Evolutionary conservation across 257 asterid species (phyloP), one percentile per base, ranked within the genome.

Genomic region (Coffea canephora): DNA sequence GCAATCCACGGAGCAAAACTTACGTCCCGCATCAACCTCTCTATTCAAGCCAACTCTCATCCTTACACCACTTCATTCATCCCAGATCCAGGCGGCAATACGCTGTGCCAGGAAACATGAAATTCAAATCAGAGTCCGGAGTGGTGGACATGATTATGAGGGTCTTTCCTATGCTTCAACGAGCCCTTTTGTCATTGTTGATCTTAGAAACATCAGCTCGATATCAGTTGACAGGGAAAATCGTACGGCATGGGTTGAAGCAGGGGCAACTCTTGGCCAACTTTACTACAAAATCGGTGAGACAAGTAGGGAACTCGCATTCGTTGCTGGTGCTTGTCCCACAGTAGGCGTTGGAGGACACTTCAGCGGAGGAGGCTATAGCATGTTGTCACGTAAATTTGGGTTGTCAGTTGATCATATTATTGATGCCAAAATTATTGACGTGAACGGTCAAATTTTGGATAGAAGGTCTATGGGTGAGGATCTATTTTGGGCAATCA

Each of bases 311-410:
- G 83, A 87, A 0, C 79, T 85, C 0, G 90, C 83, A 4, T 83
- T 89, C 48, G 45, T 86, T 0, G 89, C 90, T 0, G 90, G 93
- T 1, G 81, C 78, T 15, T 85, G 89, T 74, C 91, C 91, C 0
- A 86, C 91, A 0, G 88, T 86, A 0, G 93, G 91, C 27, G 79
- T 86, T 31, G 90, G 93, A 3, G 91, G 93, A 4, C 93, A 86
- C 84, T 78, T 89, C 74, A 83, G 85, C 8, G 93, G 90, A 18
- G 92, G 92, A 6, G 91, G 86, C 8, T 89, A 86, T 36, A 80
- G 91, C 71, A 78, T 78, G 87, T 27, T 86, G 71, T 74, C 84
- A 0, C 86, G 91, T 4, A 85, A 80, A 45, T 81, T 85, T 8
- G 81, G 84, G 1, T 19, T 89, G 16, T 84, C 90, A 0, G 55